Evolutionary conservation across 495 filamentous ascomycete species (phyloP).

Genomic region (Massariosphaeria phaeospora): DNA sequence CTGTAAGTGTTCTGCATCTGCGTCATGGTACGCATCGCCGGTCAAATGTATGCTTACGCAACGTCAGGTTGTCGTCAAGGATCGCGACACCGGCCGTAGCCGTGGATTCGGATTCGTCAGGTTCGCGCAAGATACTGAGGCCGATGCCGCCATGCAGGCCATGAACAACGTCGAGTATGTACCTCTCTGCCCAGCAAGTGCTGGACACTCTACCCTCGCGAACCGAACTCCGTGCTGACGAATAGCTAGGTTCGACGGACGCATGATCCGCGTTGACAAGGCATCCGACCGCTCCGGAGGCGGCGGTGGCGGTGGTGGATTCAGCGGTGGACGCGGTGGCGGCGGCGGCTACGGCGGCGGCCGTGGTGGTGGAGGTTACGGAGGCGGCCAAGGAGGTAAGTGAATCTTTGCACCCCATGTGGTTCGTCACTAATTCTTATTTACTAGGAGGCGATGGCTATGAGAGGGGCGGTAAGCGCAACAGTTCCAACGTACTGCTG

Average conservation of each 20-base stretch:
- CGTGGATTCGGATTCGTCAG: slow-evolving; percentile 97
- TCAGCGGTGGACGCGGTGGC: slow-evolving; percentile 43
- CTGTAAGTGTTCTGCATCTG: slow-evolving; percentile 63
- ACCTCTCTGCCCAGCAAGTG: background rate
- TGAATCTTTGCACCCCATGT: too few relatives aligned
- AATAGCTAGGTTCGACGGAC: slow-evolving; percentile 79
- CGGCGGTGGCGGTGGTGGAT: slow-evolving; percentile 48
- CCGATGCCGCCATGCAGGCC: slow-evolving; percentile 66
- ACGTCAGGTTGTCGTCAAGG: slow-evolving; percentile 87
- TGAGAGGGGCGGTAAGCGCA: slow-evolving; percentile 12
- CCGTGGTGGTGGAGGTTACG: slow-evolving; percentile 9
- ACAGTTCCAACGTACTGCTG: background rate
- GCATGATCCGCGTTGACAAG: slow-evolving; percentile 91
- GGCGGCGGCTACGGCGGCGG: slow-evolving; percentile 29
- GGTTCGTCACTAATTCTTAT: too few relatives aligned
- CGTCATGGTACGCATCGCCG: background rate
- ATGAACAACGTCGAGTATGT: slow-evolving; percentile 96
- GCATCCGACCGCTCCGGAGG: slow-evolving; percentile 73
- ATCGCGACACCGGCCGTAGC: slow-evolving; percentile 91
- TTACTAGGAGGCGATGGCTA: slow-evolving; percentile 12
- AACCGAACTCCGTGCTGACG: slow-evolving; percentile 4
- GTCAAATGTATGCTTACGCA: slow-evolving; percentile 8
- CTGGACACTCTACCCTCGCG: background rate
- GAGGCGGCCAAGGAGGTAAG: slow-evolving; percentile 4
- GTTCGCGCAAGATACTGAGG: slow-evolving; percentile 75